phyloP scores from a whole-genome alignment of 179 eudicot genomes.

The Actinidia chinensis region DNA sequence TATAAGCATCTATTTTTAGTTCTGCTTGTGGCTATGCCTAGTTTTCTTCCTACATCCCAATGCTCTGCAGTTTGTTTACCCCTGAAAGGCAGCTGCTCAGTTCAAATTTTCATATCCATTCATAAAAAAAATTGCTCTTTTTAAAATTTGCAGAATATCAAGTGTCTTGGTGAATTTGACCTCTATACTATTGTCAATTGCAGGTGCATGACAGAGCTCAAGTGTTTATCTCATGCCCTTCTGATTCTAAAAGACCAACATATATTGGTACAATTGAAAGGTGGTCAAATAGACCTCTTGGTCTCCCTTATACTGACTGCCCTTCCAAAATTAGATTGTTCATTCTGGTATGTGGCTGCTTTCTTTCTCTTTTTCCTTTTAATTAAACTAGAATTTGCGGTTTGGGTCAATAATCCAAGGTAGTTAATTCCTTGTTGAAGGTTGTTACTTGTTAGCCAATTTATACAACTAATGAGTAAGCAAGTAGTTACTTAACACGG shows the following conservation, averaged over 20 bases:
- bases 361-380: background rate
- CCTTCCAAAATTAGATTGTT: slow-evolving; percentile 48
- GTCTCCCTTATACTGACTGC: slow-evolving; percentile 58
- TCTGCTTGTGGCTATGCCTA: background rate
- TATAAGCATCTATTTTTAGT: background rate
- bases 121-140: background rate
- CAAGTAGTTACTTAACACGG: background rate
- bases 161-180: background rate
- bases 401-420: slow-evolving; percentile 10
- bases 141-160: background rate
- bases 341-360: slow-evolving; percentile 54
- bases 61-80: background rate
- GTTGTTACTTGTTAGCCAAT: background rate
- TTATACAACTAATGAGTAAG: background rate
- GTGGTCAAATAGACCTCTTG: slow-evolving; percentile 72
- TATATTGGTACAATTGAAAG: slow-evolving; percentile 66
- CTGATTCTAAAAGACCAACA: slow-evolving; percentile 44
- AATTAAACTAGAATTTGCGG: background rate
- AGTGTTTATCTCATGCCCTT: slow-evolving; percentile 65
- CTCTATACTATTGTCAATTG: slow-evolving; percentile 13
- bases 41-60: background rate
- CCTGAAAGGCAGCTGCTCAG: background rate
- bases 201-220: slow-evolving; percentile 99
- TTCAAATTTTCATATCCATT: background rate
- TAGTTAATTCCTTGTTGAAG: slow-evolving; percentile 9